Conservation (phyloP, 2,329 filamentous ascomycete genomes). For the Verticillium zaregamsianum region DNA sequence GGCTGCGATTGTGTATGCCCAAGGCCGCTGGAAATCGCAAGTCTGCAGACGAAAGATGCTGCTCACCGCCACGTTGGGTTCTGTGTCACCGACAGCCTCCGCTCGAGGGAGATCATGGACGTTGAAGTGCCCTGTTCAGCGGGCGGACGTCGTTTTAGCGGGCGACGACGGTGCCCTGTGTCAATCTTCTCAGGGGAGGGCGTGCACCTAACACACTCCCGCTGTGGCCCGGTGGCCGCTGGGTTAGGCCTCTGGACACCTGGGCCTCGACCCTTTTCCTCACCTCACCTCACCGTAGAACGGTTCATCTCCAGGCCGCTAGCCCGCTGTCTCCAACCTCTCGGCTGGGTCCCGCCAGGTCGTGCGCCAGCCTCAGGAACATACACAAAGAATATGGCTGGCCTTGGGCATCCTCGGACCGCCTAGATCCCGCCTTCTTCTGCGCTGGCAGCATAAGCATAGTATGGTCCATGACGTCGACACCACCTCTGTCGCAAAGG, state of each 20-base stretch:
- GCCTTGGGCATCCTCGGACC: neutral
- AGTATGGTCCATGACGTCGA: conserved; percentile 9
- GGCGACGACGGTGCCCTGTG: neutral
- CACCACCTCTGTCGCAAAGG: conserved; percentile 7
- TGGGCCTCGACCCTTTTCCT: neutral
- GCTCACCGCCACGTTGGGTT: conserved; percentile 16
- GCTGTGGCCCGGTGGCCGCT: neutral
- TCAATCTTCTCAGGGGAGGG: neutral
- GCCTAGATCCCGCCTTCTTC: neutral
- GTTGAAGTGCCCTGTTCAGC: neutral
- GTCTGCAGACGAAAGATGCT: conserved; percentile 9
- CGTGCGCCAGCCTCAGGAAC: neutral
- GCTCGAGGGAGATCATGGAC: neutral
- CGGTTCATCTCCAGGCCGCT: neutral
- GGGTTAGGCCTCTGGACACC: neutral
- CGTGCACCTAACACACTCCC: neutral
- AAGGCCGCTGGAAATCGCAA: conserved; percentile 8
- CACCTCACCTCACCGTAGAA: neutral
- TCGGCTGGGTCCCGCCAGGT: neutral
- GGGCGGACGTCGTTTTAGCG: neutral
- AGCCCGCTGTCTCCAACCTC: neutral
- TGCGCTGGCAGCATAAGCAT: neutral
- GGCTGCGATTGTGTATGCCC: conserved; percentile 7
- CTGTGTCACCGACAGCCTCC: conserved; percentile 14
- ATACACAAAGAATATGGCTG: neutral